Conservation (phyloP, 2,329 filamentous ascomycete genomes). For the Fusarium subtropicale region DNA sequence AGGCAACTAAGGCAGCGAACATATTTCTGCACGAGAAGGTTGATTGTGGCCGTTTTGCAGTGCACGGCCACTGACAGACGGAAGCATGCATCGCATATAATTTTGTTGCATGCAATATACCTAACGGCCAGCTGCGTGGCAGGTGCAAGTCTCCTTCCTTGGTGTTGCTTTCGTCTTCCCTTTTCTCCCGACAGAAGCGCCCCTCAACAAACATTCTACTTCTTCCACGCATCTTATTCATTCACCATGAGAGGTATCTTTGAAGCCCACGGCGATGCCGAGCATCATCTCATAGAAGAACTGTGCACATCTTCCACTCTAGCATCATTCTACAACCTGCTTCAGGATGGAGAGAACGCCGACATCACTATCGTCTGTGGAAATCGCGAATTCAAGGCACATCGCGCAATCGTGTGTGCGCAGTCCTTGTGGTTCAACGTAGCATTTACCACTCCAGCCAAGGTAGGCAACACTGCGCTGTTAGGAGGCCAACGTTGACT, state of each 20-base stretch:
- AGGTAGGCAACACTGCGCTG: slow-evolving; percentile 32
- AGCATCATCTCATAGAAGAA: not conserved
- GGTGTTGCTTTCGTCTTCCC: not conserved
- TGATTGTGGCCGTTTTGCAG: not conserved
- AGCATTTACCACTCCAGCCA: slow-evolving; percentile 45
- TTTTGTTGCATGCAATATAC: too few relatives aligned
- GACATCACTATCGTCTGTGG: slow-evolving; percentile 52
- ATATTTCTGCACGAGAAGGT: too few relatives aligned
- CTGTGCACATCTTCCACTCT: slow-evolving; percentile 8
- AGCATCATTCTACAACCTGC: not conserved
- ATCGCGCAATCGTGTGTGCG: slow-evolving; percentile 52
- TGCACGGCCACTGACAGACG: not conserved
- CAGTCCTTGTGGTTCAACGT: slow-evolving; percentile 51
- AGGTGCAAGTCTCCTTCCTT: not conserved
- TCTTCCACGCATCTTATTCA: not conserved
- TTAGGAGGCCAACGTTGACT: not conserved
- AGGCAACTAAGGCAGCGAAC: too few relatives aligned
- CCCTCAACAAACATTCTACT: not conserved
- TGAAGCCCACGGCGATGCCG: not conserved
- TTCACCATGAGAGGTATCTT: not conserved
- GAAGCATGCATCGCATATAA: not conserved
- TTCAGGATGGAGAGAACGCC: slow-evolving; percentile 42
- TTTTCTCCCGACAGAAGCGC: not conserved
- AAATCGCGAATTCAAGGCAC: slow-evolving; percentile 48
- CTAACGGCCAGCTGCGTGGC: not conserved